Conservation (phyloP, 2,329 filamentous ascomycete genomes). For the Sclerotinia nivalis region DNA sequence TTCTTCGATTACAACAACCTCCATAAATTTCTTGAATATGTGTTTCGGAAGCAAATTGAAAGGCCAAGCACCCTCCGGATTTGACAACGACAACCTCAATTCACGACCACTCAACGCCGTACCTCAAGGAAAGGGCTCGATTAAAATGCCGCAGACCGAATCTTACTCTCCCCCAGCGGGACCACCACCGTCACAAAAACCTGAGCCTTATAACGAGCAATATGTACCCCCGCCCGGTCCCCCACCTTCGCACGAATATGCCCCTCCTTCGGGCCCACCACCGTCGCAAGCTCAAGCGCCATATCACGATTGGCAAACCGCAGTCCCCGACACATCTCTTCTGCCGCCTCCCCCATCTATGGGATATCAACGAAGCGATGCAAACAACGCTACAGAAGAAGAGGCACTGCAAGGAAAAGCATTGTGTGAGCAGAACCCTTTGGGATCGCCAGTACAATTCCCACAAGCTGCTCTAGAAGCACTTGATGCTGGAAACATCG, state of each 20-base stretch:
- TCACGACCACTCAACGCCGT: constrained; percentile 34
- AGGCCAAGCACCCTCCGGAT: constrained; percentile 30
- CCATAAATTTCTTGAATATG: constrained; percentile 27
- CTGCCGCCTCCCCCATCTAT: constrained; percentile 72
- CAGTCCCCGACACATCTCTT: constrained; percentile 70
- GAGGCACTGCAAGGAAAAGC: constrained; percentile 64
- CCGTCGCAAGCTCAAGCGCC: constrained; percentile 38
- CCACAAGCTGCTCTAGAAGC: constrained; percentile 50
- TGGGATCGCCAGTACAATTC: constrained; percentile 55
- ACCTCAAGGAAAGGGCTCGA: constrained; percentile 25
- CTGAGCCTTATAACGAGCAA: constrained; percentile 33
- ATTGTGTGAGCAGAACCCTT: constrained; percentile 64
- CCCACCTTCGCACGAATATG: constrained; percentile 44
- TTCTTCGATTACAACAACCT: background rate
- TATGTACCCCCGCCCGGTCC: constrained; percentile 31
- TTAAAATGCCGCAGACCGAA: constrained; percentile 36
- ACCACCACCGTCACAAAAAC: constrained; percentile 34
- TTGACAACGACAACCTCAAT: constrained; percentile 27
- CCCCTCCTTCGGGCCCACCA: constrained; percentile 45
- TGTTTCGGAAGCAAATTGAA: constrained; percentile 37
- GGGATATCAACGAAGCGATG: constrained; percentile 63
- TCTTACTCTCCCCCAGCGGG: constrained; percentile 41
- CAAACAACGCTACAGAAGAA: constrained; percentile 66
- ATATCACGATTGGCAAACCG: constrained; percentile 68
- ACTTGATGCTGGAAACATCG: constrained; percentile 54